Evolutionary conservation across 1,284 basidiomycete species (phyloP), one percentile per base, ranked within the genome.

Genomic region (Waitea zeae): DNA sequence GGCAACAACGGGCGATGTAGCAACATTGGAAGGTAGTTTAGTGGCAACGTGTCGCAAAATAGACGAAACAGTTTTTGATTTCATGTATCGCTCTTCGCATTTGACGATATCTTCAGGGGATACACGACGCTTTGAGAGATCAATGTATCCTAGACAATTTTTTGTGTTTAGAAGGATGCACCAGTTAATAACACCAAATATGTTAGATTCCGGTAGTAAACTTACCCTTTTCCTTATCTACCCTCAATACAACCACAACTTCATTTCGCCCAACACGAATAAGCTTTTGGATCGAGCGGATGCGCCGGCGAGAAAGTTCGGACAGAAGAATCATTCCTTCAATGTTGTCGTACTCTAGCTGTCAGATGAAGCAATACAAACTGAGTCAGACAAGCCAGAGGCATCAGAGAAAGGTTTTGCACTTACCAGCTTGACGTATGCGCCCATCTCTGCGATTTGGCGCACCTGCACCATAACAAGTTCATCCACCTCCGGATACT

Each of bases 271-370:
- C 93, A 3, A 98, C 92, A 39, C 93, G 70, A 56, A 98, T 98
- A 38, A 98, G 72, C 57, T 98, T 98, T 56, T 98, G 93, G 34
- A 99, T 96, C 13, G 87, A 93, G 49, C 93, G 65, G 50, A 99
- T 99, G 57, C 95, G 93, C 53, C 95, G 70, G 49, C 95, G 66
- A 13, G 90, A 96, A 5, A 99, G 76, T 57, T 98, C 95, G 6
- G 93, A 96, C 15, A 98, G 76, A 19, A 98, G 60, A 46, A 99
- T 98, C 93, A 99, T 99, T 47, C 95, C 93, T 56, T 99, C 95
- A 39, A 93, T 95, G 53, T 92, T 92, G 58, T 98, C 93, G 53
- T 98, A 97, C 59, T 97, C 92, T 49, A 97, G 78, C 89, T 95
- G 26, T 35, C 19, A 7, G 29, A 17, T 14, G 29, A 7, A 11